phyloP scores from a whole-genome alignment of 257 asterid species.

The Solanum bulbocastanum region DNA sequence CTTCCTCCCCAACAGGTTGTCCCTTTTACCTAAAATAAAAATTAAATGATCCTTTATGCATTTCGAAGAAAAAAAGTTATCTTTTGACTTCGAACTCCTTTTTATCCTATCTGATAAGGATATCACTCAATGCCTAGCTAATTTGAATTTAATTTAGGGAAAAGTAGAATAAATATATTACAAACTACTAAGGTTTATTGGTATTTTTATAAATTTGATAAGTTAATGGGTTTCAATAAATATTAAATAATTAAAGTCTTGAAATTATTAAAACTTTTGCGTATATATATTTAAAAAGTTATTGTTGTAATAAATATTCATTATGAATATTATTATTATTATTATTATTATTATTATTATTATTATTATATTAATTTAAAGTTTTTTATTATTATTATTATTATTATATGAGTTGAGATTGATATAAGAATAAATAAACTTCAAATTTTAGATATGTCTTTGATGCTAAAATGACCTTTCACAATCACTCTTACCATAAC shows the following conservation, averaged over 20 bases:
- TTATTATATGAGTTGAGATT: neutral
- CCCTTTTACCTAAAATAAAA: too few species aligned
- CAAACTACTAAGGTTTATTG: neutral
- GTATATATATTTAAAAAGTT: too few species aligned
- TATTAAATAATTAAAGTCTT: neutral
- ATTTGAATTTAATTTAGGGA: neutral
- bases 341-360: too few species aligned
- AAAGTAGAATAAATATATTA: neutral
- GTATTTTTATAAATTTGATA: neutral
- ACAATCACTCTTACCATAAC: neutral
- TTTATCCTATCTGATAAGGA: neutral
- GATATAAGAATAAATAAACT: neutral
- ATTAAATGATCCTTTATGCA: too few species aligned
- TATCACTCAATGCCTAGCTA: neutral
- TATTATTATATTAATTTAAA: too few species aligned
- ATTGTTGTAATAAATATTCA: too few species aligned
- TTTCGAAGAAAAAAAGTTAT: too few species aligned
- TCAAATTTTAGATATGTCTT: neutral
- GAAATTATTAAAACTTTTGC: neutral
- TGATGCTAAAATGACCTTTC: neutral
- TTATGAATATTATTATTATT: too few species aligned
- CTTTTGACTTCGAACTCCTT: too few species aligned
- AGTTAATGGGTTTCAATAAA: too few species aligned
- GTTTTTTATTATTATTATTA: too few species aligned
- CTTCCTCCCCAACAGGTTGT: too few species aligned